Percentiles rank a stretch among this genome's conserved stretches.
Conservation (phyloP, 1,139 yeast genomes). For the Hanseniaspora sp. region DNA sequence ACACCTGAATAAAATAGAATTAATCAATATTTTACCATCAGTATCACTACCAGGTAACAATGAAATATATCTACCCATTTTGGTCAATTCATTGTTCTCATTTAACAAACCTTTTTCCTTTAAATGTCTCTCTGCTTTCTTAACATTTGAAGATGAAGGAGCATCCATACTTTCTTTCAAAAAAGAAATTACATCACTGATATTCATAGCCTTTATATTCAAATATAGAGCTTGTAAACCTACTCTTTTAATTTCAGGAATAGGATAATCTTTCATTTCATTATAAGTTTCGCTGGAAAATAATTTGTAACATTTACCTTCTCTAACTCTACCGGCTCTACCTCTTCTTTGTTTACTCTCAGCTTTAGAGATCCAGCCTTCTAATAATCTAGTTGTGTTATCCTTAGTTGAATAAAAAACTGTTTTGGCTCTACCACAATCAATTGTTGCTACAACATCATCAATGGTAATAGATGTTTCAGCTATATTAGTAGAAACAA, state of each 20-base stretch:
- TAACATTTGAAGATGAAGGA: conserved; percentile 49
- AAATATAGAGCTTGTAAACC: conserved; percentile 73
- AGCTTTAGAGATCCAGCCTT: conserved; percentile 81
- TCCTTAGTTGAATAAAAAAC: conserved; percentile 56
- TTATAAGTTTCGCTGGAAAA: conserved; percentile 54
- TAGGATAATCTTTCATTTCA: conserved; percentile 58
- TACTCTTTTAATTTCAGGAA: conserved; percentile 80
- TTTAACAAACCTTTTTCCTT: conserved; percentile 62
- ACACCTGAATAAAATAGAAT: conserved; percentile 75
- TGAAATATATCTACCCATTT: conserved; percentile 72
- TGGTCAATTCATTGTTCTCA: conserved; percentile 46
- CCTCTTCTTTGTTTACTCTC: conserved; percentile 92
- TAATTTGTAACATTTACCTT: conserved; percentile 71
- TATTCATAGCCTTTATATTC: conserved; percentile 81
- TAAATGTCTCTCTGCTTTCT: conserved; percentile 51
- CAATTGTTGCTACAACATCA: conserved; percentile 86
- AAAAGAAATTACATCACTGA: conserved; percentile 57
- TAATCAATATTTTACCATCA: conserved; percentile 70
- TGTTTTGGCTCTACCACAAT: conserved; percentile 74
- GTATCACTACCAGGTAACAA: conserved; percentile 72
- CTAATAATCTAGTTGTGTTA: conserved; percentile 62
- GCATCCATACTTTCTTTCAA: conserved; percentile 71
- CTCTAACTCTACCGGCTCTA: conserved; percentile 92
- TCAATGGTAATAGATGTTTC: conserved; percentile 87
- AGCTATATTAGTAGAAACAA: conserved; percentile 82